phyloP scores from a whole-genome alignment of 2,329 filamentous ascomycete genomes.

The Sporothrix sp. region DNA sequence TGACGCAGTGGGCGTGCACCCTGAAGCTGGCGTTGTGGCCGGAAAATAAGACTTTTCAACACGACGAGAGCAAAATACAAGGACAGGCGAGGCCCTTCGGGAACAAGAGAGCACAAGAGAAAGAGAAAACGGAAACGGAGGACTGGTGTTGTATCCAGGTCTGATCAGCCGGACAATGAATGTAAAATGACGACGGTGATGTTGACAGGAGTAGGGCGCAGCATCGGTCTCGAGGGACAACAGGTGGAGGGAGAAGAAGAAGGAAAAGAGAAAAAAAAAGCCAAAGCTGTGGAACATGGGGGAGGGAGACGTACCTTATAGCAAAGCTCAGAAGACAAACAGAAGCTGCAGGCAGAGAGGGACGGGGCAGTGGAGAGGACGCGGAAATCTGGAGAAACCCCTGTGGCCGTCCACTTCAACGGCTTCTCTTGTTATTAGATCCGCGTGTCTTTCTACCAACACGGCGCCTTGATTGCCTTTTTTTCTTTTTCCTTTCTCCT shows the following conservation, averaged over 20 bases:
- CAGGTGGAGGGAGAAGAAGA: not conserved
- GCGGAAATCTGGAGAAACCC: too few species aligned
- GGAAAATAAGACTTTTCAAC: not conserved
- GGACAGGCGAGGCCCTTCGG: not conserved
- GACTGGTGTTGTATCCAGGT: slow-evolving; percentile 3
- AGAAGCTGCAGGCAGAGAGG: too few species aligned
- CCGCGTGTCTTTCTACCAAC: too few species aligned
- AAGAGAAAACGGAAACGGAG: not conserved
- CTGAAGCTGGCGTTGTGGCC: not conserved
- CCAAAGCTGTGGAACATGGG: not conserved
- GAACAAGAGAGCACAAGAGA: not conserved
- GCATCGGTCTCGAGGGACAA: too few species aligned
- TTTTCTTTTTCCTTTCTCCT: not conserved
- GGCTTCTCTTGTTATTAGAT: too few species aligned
- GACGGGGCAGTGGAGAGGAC: too few species aligned
- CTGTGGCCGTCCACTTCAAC: too few species aligned
- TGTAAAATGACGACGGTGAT: not conserved
- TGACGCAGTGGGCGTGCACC: too few species aligned
- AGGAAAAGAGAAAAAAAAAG: not conserved
- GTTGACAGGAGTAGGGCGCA: not conserved
- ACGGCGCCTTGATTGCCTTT: too few species aligned
- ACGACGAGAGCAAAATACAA: not conserved
- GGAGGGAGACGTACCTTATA: too few species aligned
- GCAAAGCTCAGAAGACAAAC: not conserved
- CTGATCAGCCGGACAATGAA: slow-evolving; percentile 3